Base-by-base conservation (phyloP, 805 yeast genomes). In the Candida nitratophila region DNA sequence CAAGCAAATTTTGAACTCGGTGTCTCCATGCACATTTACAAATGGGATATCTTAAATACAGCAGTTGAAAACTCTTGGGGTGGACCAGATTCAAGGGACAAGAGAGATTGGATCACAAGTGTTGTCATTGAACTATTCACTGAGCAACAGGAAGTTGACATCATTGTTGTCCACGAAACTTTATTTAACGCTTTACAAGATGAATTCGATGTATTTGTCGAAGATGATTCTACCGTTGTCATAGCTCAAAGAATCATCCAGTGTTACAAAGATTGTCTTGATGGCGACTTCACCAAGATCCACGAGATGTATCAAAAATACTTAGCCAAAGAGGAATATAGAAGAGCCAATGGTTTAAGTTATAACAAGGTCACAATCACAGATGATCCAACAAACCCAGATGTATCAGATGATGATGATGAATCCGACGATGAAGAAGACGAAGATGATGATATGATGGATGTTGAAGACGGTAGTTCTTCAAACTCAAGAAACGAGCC, bases 11-110 rank as follows among this genome's bases (percentile, higher is more conserved):
- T 93, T 57, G 98, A 91, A 64, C 73, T 93, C 14, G 99, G 97
- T 11, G 90, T 87, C 1, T 83, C 96, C 27, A 85, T 90, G 95
- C 81, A 86, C 31, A 65, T 93, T n/a, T 79, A 90, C 61, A 73
- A 76, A 46, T 93, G 99, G 99, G 93, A 89, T 47, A 89, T 85
- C 21, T 68, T 93, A 42, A 73, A 77, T 39, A 83, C 86, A 1
- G 99, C 99, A 0, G 98, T 93, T 10, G 95, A 79, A 6, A 88
- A 86, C 60, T 70, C 73, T 27, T 93, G 99, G 98, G 99, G 99
- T 47, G 99, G 99, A 1, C 81, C 96, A 14, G 85, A 86, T 31
- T 83, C 95, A 14, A 78, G 74, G 0, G 97, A 86, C 33, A 93
- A 93, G 63, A 74, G 99, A 57, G 99, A 93, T 61, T 93, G 99